Evolutionary conservation across 2,329 filamentous ascomycete genomes (phyloP).

Genomic region (Rachicladosporium sp.): DNA sequence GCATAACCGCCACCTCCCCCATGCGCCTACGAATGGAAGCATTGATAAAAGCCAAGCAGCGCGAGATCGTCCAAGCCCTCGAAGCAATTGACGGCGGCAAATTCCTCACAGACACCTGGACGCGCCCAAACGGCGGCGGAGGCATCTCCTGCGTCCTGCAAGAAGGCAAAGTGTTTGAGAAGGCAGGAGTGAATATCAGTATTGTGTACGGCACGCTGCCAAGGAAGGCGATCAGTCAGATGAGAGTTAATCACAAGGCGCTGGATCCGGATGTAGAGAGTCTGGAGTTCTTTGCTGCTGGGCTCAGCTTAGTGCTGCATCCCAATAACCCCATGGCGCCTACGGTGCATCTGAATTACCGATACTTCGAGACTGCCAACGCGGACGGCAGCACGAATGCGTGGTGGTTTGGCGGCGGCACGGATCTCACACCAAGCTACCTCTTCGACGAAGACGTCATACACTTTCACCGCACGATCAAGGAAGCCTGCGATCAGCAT

Average conservation of each 20-base stretch:
- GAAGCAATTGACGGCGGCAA: conserved; percentile 71
- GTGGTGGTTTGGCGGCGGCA: conserved; percentile 98
- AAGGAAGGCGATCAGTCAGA: conserved; percentile 75
- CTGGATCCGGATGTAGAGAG: conserved; percentile 67
- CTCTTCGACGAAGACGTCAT: conserved; percentile 95
- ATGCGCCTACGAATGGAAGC: conserved; percentile 98
- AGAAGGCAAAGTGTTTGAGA: conserved; percentile 94
- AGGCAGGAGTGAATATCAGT: conserved; percentile 89
- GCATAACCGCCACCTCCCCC: conserved; percentile 64
- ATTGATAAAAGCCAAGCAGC: conserved; percentile 86
- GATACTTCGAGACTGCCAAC: conserved; percentile 93
- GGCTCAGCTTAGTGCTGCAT: conserved; percentile 84
- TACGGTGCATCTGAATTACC: conserved; percentile 95
- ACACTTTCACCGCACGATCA: conserved; percentile 90
- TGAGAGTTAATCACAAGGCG: conserved; percentile 90
- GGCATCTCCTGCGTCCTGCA: conserved; percentile 92
- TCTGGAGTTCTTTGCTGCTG: conserved; percentile 89
- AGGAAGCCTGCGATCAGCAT: conserved; percentile 85
- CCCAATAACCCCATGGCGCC: conserved; percentile 93
- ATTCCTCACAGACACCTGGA: conserved; percentile 80
- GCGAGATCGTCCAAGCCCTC: conserved; percentile 71
- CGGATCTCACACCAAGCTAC: conserved; percentile 84
- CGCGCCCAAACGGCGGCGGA: conserved; percentile 75
- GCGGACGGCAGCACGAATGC: conserved; percentile 68
- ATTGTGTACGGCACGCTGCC: conserved; percentile 89